Percentiles rank a stretch among this genome's conserved stretches.
Evolutionary conservation across 2,329 filamentous ascomycete species (phyloP).

Genomic region (Botrytis deweyae): DNA sequence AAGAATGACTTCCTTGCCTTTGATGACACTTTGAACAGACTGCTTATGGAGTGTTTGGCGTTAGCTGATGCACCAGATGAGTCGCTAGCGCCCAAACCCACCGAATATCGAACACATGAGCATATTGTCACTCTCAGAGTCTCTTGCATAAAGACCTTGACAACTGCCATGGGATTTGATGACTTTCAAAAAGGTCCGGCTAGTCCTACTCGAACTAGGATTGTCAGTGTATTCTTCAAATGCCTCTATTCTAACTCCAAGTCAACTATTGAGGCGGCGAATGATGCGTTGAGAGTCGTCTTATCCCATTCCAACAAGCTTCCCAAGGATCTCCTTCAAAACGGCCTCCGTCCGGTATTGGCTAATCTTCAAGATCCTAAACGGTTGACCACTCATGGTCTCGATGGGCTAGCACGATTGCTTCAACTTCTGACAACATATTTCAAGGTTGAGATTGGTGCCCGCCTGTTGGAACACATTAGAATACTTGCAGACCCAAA

Average conservation of each 20-base stretch:
- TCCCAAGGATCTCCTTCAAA: constrained; percentile 92
- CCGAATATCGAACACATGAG: constrained; percentile 93
- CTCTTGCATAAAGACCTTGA: constrained; percentile 88
- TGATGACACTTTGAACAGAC: constrained; percentile 84
- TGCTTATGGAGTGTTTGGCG: constrained; percentile 91
- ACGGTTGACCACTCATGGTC: constrained; percentile 79
- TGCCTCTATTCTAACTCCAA: constrained; percentile 90
- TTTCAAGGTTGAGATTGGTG: constrained; percentile 98
- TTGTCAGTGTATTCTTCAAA: constrained; percentile 97
- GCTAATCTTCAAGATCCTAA: constrained; percentile 95
- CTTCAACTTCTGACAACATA: constrained; percentile 93
- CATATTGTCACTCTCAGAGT: constrained; percentile 89
- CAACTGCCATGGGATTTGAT: constrained; percentile 88
- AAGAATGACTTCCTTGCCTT: constrained; percentile 88
- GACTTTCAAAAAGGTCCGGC: constrained; percentile 79
- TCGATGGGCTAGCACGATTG: constrained; percentile 87
- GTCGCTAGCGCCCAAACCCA: constrained; percentile 84
- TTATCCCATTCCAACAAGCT: constrained; percentile 86
- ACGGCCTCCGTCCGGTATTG: constrained; percentile 89
- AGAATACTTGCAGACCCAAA: constrained; percentile 82
- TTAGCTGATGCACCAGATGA: constrained; percentile 94
- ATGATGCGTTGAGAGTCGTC: constrained; percentile 84
- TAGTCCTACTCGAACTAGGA: constrained; percentile 65
- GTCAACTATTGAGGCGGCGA: constrained; percentile 90
- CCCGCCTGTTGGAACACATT: constrained; percentile 89